Evolutionary conservation across 2,329 filamentous ascomycete genomes (phyloP).

Genomic region (Trematosphaeria pertusa): DNA sequence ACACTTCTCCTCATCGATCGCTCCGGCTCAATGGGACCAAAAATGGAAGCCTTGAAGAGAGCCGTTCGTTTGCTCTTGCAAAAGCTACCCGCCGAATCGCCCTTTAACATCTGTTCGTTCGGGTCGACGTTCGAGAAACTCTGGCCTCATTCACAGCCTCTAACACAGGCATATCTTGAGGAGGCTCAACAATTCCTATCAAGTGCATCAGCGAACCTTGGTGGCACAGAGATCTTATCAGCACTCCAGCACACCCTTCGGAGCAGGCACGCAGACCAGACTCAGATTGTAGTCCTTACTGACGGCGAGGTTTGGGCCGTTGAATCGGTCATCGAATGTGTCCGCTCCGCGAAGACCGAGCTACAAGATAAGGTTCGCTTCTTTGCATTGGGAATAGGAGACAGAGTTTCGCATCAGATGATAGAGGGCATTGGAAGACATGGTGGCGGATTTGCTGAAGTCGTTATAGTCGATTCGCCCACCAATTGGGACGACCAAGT

Average conservation of each 20-base stretch:
- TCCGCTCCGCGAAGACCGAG: conserved; percentile 53
- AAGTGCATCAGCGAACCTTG: conserved; percentile 55
- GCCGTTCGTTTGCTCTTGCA: conserved; percentile 12
- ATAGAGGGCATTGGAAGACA: conserved; percentile 63
- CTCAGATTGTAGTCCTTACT: conserved; percentile 64
- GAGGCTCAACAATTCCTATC: conserved; percentile 53
- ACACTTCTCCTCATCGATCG: conserved; percentile 18
- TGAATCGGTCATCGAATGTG: conserved; percentile 51
- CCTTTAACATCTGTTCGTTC: conserved; percentile 19
- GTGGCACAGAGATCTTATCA: conserved; percentile 61
- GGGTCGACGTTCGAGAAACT: conserved; percentile 6
- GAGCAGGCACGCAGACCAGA: conserved; percentile 48
- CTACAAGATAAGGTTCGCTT: conserved; percentile 54
- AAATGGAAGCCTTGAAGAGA: conserved; percentile 9
- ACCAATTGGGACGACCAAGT: conserved; percentile 10
- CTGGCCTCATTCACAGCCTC: conserved; percentile 10
- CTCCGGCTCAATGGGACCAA: conserved; percentile 20
- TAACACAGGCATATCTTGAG: not conserved
- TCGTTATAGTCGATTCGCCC: conserved; percentile 4
- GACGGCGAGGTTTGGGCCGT: conserved; percentile 63
- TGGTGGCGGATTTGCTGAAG: conserved; percentile 61
- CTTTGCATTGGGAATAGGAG: conserved; percentile 64
- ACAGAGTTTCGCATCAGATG: conserved; percentile 58
- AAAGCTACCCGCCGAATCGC: not conserved
- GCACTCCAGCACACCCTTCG: conserved; percentile 56